Evolutionary conservation across 495 filamentous ascomycete species (phyloP).

Genomic region (Barbatosphaeria neglecta): DNA sequence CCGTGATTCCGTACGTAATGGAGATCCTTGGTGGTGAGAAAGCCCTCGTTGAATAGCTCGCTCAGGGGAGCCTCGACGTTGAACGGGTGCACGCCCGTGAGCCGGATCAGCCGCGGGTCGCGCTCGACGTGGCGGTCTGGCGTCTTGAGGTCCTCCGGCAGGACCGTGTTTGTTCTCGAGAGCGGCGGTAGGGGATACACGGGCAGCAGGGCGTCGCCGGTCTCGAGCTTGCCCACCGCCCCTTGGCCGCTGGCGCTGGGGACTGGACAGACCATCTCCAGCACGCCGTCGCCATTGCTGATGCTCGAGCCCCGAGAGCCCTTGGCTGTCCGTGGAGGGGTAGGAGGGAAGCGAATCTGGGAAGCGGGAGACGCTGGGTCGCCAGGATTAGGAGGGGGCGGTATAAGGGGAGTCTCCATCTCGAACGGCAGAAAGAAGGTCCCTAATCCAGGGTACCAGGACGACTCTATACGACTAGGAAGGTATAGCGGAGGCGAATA

Average conservation of each 20-base stretch:
- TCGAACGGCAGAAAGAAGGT: background rate
- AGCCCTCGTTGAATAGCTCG: slow-evolving; percentile 73
- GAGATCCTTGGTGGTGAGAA: slow-evolving; percentile 81
- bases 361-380: background rate
- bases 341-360: slow-evolving; percentile 10
- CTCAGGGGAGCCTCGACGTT: slow-evolving; percentile 85
- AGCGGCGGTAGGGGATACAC: slow-evolving; percentile 58
- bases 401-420: slow-evolving; percentile 8
- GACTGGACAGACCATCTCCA: background rate
- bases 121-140: slow-evolving; percentile 79
- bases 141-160: slow-evolving; percentile 68
- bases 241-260: slow-evolving; percentile 6
- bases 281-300: background rate
- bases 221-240: too few species aligned
- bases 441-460: background rate
- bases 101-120: slow-evolving; percentile 73
- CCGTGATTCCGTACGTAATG: slow-evolving; percentile 98
- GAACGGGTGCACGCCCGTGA: slow-evolving; percentile 89
- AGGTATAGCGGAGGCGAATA: background rate
- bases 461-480: background rate
- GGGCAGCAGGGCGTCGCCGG: background rate
- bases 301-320: slow-evolving; percentile 6
- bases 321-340: slow-evolving; percentile 10
- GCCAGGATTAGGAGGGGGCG: background rate
- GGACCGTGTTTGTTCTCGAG: slow-evolving; percentile 48